Base-by-base conservation (phyloP, 1,284 basidiomycete genomes). In the Sporisorium exsertum region DNA sequence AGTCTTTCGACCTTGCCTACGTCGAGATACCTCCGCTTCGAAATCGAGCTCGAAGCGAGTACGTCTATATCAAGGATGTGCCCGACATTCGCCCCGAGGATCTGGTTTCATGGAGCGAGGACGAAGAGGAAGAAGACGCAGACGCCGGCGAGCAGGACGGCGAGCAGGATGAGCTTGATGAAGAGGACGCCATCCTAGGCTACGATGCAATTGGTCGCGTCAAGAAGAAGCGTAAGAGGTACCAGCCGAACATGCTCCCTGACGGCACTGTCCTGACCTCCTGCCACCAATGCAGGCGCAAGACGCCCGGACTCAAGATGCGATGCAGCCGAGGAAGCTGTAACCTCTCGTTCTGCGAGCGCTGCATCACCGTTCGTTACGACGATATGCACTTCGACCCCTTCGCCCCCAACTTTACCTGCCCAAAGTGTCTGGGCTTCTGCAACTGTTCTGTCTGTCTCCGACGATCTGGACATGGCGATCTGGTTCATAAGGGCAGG, bases 361-460 rank as follows among this genome's bases (percentile, higher is more conserved):
- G 62, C 26, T 79, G 78, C 52, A 52, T 74, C 56, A 55, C 54
- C 4, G 51, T 62, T 12, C 71, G 72, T 2, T 75, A 73, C 51
- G 64, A 73, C 46, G 56, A 47, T 22, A 57, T 68, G 22, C 59
- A 40, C 16, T 78, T 66, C 10, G 56, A 79, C 12, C 52, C 64
- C n/a, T 42, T 43, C 22, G 49, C 45, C n/a, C 27, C 22, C 27
- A 60, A 55, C 15, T 80, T 71, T 46, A 40, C 54, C 2, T 80
- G 78, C 43, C 77, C 78, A 6, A 65, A 49, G 15, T 80, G 78
- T 53, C 40, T 58, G 27, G 69, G 66, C 50, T 74, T 58, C 40
- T 80, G 78, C 65, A 75, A 73, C 46, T 80, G 78, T 54, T 64
- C 72, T n/a, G 49, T 70, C 47, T 76, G 72, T 58, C 63, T 71